Conservation (phyloP, 2,329 filamentous ascomycete genomes). For the Berkeleyomyces basicola region DNA sequence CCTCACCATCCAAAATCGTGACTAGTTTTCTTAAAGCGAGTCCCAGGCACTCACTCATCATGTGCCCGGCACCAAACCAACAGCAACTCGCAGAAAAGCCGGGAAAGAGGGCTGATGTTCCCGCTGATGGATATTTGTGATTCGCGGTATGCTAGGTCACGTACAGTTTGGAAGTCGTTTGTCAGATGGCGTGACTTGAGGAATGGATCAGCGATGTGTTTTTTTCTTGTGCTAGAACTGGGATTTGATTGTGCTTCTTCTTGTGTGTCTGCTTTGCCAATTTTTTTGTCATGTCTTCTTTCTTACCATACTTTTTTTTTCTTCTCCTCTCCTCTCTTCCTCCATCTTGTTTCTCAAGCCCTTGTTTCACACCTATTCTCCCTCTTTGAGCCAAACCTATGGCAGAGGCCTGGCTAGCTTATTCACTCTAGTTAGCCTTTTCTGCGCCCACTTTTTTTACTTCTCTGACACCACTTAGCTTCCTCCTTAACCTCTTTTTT, state of each 20-base stretch:
- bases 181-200: conserved; percentile 22
- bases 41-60: no score
- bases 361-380: no score
- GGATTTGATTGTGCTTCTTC: conserved; percentile 2
- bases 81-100: neutral
- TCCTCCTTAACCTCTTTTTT: conserved; percentile 14
- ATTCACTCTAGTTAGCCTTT: conserved; percentile 14
- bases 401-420: no score
- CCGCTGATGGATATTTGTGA: no score
- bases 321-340: conserved; percentile 10
- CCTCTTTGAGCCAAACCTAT: no score
- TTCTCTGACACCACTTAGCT: conserved; percentile 10
- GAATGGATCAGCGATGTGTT: conserved; percentile 18
- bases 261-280: no score
- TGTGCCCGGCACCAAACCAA: neutral
- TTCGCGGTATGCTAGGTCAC: neutral
- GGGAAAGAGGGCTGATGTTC: no score
- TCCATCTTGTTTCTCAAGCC: no score
- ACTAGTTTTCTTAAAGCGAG: neutral
- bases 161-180: neutral
- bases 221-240: conserved; percentile 13
- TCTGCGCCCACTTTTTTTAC: conserved; percentile 12
- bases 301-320: conserved; percentile 13
- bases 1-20: neutral
- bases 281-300: conserved; percentile 14